A percentile compares a stretch with the other conserved stretches of the same genome.
phyloP scores from a whole-genome alignment of 306 rosid species.

The Fragaria iinumae region DNA sequence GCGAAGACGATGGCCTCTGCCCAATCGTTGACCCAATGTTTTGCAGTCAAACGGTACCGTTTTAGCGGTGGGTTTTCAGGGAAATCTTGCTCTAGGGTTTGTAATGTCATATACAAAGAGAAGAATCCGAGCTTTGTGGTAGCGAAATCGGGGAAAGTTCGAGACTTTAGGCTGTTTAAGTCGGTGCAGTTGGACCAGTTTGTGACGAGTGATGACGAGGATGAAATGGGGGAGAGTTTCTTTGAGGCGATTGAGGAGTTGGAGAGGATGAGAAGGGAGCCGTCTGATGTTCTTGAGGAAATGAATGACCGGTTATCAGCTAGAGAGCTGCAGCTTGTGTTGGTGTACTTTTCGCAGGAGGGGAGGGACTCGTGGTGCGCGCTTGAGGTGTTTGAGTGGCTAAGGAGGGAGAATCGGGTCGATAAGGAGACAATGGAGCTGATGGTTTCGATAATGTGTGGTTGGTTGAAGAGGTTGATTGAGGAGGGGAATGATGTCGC shows the following conservation, averaged over 20 bases:
- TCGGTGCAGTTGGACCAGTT: conserved; percentile 84
- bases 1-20: conserved; percentile 53
- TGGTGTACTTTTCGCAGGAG: conserved; percentile 90
- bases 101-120: conserved; percentile 24
- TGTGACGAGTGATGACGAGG: conserved; percentile 82
- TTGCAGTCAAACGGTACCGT: conserved; percentile 35
- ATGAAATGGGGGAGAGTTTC: conserved; percentile 87
- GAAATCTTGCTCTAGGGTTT: conserved; percentile 35
- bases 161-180: conserved; percentile 47
- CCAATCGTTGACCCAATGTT: conserved; percentile 38
- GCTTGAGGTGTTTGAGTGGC: conserved; percentile 97
- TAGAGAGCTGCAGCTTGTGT: conserved; percentile 79
- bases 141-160: conserved; percentile 32
- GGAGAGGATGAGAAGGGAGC: conserved; percentile 92
- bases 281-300: conserved; percentile 88
- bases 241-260: conserved; percentile 91
- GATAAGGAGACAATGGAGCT: conserved; percentile 98
- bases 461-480: conserved; percentile 87
- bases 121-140: conserved; percentile 31
- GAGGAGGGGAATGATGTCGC: conserved; percentile 54
- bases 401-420: conserved; percentile 83
- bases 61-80: conserved; percentile 25
- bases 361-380: conserved; percentile 99
- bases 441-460: conserved; percentile 90
- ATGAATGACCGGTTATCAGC: conserved; percentile 94